Evolutionary conservation across 2,329 filamentous ascomycete species (phyloP).

Genomic region (Didymella arachidicola): DNA sequence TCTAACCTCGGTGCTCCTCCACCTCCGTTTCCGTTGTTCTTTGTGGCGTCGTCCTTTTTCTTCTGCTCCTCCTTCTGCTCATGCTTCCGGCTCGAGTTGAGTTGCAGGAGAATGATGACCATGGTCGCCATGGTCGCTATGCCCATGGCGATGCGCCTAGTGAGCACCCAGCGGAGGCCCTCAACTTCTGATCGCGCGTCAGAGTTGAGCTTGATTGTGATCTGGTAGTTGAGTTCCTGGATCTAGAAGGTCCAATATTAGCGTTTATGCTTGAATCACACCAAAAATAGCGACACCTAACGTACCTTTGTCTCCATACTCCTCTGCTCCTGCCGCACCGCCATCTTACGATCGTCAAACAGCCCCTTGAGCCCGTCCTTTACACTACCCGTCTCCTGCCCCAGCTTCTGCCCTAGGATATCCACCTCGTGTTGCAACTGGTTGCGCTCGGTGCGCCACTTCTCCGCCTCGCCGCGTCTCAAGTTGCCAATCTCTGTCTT

Average conservation of each 20-base stretch:
- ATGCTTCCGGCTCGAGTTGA: constrained; percentile 33
- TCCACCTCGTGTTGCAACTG: constrained; percentile 95
- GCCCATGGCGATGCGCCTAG: constrained; percentile 67
- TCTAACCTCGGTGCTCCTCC: not conserved
- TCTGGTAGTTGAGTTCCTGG: constrained; percentile 95
- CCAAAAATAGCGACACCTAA: not conserved
- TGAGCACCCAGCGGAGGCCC: constrained; percentile 84
- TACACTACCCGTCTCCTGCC: constrained; percentile 80
- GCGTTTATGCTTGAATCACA: not conserved
- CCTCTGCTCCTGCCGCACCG: constrained; percentile 86
- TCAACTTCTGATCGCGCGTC: constrained; percentile 94
- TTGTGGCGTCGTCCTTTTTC: constrained; percentile 42
- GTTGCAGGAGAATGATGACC: constrained; percentile 17
- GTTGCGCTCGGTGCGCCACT: constrained; percentile 81
- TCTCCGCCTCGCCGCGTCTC: constrained; percentile 77
- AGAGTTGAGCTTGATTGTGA: constrained; percentile 86
- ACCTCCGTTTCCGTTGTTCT: not conserved
- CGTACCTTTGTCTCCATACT: constrained; percentile 77
- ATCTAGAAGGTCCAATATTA: constrained; percentile 56
- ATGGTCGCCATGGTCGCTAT: constrained; percentile 36
- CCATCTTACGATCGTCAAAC: constrained; percentile 96
- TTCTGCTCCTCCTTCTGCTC: constrained; percentile 50
- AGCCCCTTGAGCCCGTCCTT: constrained; percentile 94
- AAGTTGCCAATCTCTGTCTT: constrained; percentile 84
- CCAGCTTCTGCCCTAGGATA: constrained; percentile 82